phyloP scores from a whole-genome alignment of 306 rosid genomes.

The Psophocarpus tetragonolobus region DNA sequence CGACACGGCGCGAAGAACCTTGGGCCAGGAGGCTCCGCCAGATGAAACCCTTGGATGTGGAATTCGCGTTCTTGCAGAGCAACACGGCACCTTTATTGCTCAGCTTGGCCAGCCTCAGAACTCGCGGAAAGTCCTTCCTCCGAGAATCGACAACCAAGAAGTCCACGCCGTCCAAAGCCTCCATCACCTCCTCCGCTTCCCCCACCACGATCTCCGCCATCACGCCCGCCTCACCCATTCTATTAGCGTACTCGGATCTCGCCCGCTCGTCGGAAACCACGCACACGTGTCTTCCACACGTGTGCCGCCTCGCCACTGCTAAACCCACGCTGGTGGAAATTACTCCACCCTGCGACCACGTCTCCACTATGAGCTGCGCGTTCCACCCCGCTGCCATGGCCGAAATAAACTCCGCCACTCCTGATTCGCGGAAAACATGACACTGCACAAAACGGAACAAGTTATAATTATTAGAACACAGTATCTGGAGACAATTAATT shows the following conservation, averaged over 20 bases:
- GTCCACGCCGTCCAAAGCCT: slow-evolving; percentile 55
- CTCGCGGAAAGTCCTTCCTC: slow-evolving; percentile 55
- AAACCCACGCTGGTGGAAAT: slow-evolving; percentile 75
- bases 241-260: slow-evolving; percentile 54
- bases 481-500: neutral
- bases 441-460: slow-evolving; percentile 46
- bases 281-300: slow-evolving; percentile 81
- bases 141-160: slow-evolving; percentile 76
- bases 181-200: slow-evolving; percentile 75
- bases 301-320: slow-evolving; percentile 65
- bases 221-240: slow-evolving; percentile 50
- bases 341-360: slow-evolving; percentile 84
- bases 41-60: slow-evolving; percentile 47
- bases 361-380: slow-evolving; percentile 77
- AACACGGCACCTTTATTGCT: slow-evolving; percentile 77
- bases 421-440: slow-evolving; percentile 57
- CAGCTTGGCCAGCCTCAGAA: slow-evolving; percentile 65
- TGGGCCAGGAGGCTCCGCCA: slow-evolving; percentile 63
- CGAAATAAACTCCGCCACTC: slow-evolving; percentile 82
- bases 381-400: slow-evolving; percentile 99
- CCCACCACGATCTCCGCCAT: slow-evolving; percentile 68
- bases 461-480: neutral
- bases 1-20: slow-evolving; percentile 57
- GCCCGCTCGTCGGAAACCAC: slow-evolving; percentile 78
- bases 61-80: slow-evolving; percentile 71